These are phyloP conservation scores for Colletotrichum horii DNA, from an alignment of 2,329 filamentous ascomycete species.

Conservation along the genomic window DNA sequence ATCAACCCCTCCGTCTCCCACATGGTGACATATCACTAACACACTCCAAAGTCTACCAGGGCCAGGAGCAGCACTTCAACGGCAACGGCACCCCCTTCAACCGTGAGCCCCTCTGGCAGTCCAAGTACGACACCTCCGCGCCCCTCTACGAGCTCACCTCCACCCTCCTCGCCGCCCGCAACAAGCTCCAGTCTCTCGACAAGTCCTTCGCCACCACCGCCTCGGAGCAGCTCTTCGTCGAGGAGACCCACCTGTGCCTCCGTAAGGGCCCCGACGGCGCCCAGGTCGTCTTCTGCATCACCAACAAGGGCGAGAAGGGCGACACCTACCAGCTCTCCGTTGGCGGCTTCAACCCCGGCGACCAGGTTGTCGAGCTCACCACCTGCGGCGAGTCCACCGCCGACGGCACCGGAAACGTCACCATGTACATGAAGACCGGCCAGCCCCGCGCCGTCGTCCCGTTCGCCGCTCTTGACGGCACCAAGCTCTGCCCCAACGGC, in stretches of 20 bases:
- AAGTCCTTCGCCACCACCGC: constrained; percentile 3
- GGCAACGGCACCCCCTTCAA: constrained; percentile 52
- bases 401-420: constrained; percentile 19
- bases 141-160: constrained; percentile 46
- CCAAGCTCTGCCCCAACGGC: constrained; percentile 10
- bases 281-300: constrained; percentile 20
- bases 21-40: background rate
- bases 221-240: constrained; percentile 19
- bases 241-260: constrained; percentile 16
- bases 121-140: constrained; percentile 49
- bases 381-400: constrained; percentile 8
- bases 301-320: constrained; percentile 20
- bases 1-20: too few relatives aligned
- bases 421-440: constrained; percentile 17
- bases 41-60: constrained; percentile 59
- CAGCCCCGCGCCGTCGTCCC: constrained; percentile 12
- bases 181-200: constrained; percentile 11
- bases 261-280: constrained; percentile 17
- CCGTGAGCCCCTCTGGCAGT: constrained; percentile 65
- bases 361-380: constrained; percentile 12
- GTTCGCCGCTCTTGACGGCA: background rate
- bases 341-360: constrained; percentile 16
- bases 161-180: constrained; percentile 11
- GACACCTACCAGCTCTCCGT: constrained; percentile 8
- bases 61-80: constrained; percentile 66